phyloP scores from a whole-genome alignment of 257 asterid genomes.

The Ilex aquifolium region DNA sequence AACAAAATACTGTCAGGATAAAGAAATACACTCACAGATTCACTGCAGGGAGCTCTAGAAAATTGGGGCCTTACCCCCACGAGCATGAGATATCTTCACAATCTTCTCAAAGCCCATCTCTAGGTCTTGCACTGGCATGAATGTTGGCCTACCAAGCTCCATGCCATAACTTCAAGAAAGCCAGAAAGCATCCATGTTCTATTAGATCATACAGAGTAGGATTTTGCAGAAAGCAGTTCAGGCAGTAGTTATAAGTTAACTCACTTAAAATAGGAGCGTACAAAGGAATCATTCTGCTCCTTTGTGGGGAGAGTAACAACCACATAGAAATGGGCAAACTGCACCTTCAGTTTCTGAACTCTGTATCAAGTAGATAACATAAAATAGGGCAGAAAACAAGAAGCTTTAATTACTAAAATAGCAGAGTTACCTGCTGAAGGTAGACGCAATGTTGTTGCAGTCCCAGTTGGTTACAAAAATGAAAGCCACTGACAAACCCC shows the following conservation, averaged over 20 bases:
- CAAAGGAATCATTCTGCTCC: conserved; percentile 67
- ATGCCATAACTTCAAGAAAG: conserved; percentile 49
- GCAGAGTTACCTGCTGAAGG: conserved; percentile 53
- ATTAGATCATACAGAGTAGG: conserved; percentile 11
- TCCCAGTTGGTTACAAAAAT: conserved; percentile 69
- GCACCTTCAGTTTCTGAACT: conserved; percentile 65
- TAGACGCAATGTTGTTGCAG: conserved; percentile 22
- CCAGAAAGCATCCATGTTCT: conserved; percentile 13
- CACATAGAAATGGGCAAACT: conserved; percentile 82
- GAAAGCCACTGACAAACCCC: conserved; percentile 86
- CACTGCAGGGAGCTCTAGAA: conserved; percentile 10
- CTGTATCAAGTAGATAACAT: conserved; percentile 33
- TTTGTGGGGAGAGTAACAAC: conserved; percentile 75
- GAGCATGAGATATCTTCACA: conserved; percentile 82
- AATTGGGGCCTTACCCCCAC: conserved; percentile 54
- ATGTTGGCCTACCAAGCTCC: conserved; percentile 83
- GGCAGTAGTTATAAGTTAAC: conserved; percentile 19
- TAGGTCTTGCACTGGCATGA: conserved; percentile 69
- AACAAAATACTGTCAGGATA: conserved; percentile 6
- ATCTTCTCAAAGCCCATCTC: conserved; percentile 98
- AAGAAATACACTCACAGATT: conserved; percentile 6
- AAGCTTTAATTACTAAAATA: conserved; percentile 3
- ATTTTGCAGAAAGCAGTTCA: conserved; percentile 9
- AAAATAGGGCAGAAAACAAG: not conserved
- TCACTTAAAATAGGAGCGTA: conserved; percentile 77